Evolutionary conservation across 768 basidiomycete species (phyloP).

Genomic region (Mycena belliarum): DNA sequence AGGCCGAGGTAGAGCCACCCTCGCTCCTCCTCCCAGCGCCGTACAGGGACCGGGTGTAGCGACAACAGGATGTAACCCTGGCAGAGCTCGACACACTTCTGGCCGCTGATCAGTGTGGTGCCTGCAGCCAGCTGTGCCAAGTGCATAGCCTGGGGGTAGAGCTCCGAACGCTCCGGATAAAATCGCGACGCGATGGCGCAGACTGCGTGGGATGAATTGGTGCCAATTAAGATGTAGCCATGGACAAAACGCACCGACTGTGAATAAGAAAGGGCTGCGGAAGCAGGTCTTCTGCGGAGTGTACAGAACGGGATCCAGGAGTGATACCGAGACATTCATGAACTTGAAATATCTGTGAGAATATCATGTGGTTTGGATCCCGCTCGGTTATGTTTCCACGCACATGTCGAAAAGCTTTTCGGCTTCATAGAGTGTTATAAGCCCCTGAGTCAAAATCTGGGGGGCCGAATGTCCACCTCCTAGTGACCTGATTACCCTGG

Average conservation of each 20-base stretch:
- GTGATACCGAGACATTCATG: background rate
- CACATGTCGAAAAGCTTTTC: conserved; percentile 76
- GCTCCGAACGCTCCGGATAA: conserved; percentile 64
- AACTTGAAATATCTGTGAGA: background rate
- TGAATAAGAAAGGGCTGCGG: conserved; percentile 89
- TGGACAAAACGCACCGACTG: conserved; percentile 64
- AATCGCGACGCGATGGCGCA: conserved; percentile 88
- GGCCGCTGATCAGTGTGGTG: conserved; percentile 70
- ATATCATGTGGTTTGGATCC: conserved; percentile 12
- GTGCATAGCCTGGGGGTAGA: conserved; percentile 72
- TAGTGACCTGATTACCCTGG: background rate
- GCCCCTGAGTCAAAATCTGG: conserved; percentile 60
- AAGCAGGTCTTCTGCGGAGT: conserved; percentile 79
- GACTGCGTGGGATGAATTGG: conserved; percentile 44
- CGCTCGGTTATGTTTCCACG: background rate
- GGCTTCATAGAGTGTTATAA: conserved; percentile 65
- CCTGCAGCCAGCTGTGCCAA: conserved; percentile 78
- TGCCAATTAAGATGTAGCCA: background rate
- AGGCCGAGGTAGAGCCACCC: conserved; percentile 89
- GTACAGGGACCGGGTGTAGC: conserved; percentile 72
- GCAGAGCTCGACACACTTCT: conserved; percentile 82
- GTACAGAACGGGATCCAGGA: conserved; percentile 77
- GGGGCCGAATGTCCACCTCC: conserved; percentile 53
- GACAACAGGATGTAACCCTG: conserved; percentile 82
- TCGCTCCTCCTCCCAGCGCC: conserved; percentile 87